Evolutionary conservation across 1,284 basidiomycete species (phyloP).

Genomic region (Pseudozyma hubeiensis): DNA sequence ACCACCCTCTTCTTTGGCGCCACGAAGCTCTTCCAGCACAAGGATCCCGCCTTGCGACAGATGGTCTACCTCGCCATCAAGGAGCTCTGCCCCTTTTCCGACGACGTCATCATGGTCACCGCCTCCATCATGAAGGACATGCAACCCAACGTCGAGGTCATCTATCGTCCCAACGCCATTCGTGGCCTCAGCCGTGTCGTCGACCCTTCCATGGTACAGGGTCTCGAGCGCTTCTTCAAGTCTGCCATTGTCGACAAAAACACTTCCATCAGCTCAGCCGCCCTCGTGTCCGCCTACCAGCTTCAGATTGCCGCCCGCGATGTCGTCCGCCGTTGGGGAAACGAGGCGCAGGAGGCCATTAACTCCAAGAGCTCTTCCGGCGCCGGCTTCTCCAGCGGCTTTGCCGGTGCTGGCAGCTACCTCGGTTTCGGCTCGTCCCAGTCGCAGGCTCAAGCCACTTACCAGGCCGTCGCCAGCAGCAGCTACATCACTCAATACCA

Average conservation of each 20-base stretch:
- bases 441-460: slow-evolving; percentile 73
- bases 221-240: slow-evolving; percentile 98
- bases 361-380: slow-evolving; percentile 70
- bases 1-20: slow-evolving; percentile 99
- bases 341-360: slow-evolving; percentile 96
- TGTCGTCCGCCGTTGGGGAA: slow-evolving; percentile 89
- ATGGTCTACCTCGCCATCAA: slow-evolving; percentile 99
- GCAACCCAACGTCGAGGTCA: slow-evolving; percentile 98
- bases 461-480: slow-evolving; percentile 76
- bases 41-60: slow-evolving; percentile 95
- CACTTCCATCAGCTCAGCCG: slow-evolving; percentile 93
- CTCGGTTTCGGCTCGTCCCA: slow-evolving; percentile 59
- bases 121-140: slow-evolving; percentile 99
- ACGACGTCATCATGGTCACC: slow-evolving; percentile 99
- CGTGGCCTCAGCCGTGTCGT: slow-evolving; percentile 95
- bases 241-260: slow-evolving; percentile 98
- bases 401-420: slow-evolving; percentile 72
- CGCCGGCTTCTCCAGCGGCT: slow-evolving; percentile 57
- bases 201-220: slow-evolving; percentile 97
- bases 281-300: slow-evolving; percentile 96
- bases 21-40: slow-evolving; percentile 98
- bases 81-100: slow-evolving; percentile 92
- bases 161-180: slow-evolving; percentile 98
- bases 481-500: slow-evolving; percentile 95
- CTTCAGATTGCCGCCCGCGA: slow-evolving; percentile 92